Base-by-base conservation (phyloP, 2,329 filamentous ascomycete genomes). In the Trichoderma asperellum region DNA sequence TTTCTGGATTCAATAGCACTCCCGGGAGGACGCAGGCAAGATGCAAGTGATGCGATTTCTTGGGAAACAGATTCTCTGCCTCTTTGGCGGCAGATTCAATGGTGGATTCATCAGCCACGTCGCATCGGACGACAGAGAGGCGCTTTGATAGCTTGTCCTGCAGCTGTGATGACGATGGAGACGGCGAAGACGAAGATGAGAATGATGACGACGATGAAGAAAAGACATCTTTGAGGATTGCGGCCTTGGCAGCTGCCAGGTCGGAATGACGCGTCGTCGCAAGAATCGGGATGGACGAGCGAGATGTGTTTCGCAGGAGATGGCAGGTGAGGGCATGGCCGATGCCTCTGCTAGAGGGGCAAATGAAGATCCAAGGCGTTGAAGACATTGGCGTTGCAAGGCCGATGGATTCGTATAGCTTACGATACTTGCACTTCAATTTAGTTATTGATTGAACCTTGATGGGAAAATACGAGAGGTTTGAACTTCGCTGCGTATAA, bases 11-110 rank as follows among this genome's bases (percentile, higher is more conserved):
- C 18, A 70, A 85, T 12, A 96, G 84, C 47, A 94, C 83, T 0
- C 92, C 93, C 0, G 92, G 91, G 2, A 94, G 80, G 35, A 87
- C 86, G 74, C 93, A 87, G 2, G 87, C 87, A 55, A 95, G 85
- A 70, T 89, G 91, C 14, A 96, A 85, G 73, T 91, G 88, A 73
- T 88, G 78, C 10, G 78, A 79, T 14, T 77, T 76, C 0, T 77
- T 68, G 1, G 86, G 85, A 77, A 91, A 91, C 10, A 87, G 79
- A 7, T 80, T 75, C 27, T 81, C 80, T 34, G 88, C 88, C 58
- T 74, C 74, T 16, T 77, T 76, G 4, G 87, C 82, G 21, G 91
- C 88, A 49, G 86, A 84, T 58, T 80, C 74, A 49, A 96, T 86
- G 43, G 87, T 87, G 34, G 80, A 71, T 79, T 94, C 92, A 74